Conservation (phyloP, 495 filamentous ascomycete genomes). For the Umbilicaria muhlenbergii region DNA sequence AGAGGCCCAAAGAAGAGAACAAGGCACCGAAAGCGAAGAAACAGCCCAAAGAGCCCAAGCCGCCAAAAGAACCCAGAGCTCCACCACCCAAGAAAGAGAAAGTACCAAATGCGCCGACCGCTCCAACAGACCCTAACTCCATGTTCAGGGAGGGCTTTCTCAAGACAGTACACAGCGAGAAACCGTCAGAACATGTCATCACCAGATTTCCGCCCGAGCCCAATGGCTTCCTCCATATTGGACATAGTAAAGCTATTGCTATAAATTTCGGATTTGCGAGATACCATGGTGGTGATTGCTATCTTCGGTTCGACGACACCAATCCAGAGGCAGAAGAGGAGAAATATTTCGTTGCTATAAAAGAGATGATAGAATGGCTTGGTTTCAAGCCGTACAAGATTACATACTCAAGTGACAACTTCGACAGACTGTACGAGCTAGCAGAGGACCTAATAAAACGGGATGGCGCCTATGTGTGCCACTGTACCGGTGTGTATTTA, state of each 20-base stretch:
- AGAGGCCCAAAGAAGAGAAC: not conserved
- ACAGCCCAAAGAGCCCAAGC: not conserved
- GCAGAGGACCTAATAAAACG: constrained; percentile 69
- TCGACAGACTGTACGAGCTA: constrained; percentile 71
- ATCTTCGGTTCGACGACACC: constrained; percentile 61
- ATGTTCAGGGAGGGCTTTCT: constrained; percentile 84
- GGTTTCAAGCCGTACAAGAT: constrained; percentile 64
- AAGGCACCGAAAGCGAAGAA: constrained; percentile 1
- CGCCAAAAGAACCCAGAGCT: not conserved
- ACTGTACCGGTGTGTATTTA: constrained; percentile 38
- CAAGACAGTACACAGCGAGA: constrained; percentile 62
- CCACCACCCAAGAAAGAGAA: constrained; percentile 3
- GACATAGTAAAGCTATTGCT: constrained; percentile 91
- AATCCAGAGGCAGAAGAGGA: constrained; percentile 76
- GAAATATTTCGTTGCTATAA: constrained; percentile 60
- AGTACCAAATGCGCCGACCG: constrained; percentile 9
- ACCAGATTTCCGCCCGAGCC: constrained; percentile 85
- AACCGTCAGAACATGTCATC: constrained; percentile 45
- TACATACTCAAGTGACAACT: constrained; percentile 73
- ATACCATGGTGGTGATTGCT: constrained; percentile 64
- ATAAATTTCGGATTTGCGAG: constrained; percentile 94
- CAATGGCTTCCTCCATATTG: constrained; percentile 63
- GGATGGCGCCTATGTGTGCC: constrained; percentile 67
- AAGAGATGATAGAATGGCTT: constrained; percentile 67
- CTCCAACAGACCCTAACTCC: constrained; percentile 43